A percentile compares a stretch with the other conserved stretches of the same genome.
These are phyloP conservation scores for Citeromyces siamensis DNA, from an alignment of 1,139 yeast genomes.

Conservation along the genomic window DNA sequence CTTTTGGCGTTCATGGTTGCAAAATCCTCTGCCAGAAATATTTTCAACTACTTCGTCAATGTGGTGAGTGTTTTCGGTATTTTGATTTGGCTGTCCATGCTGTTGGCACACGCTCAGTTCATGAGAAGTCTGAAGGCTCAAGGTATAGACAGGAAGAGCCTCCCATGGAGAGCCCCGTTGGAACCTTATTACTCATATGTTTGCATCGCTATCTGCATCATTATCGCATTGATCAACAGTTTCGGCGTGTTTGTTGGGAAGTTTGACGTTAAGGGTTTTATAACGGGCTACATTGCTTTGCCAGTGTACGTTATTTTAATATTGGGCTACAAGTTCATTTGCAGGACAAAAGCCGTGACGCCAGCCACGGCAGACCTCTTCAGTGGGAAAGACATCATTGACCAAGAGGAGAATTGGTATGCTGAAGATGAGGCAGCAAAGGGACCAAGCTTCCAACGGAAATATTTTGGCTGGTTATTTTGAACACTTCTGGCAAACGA, in stretches of 20 bases:
- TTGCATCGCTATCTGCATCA: conserved; percentile 39
- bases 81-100: conserved; percentile 54
- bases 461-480: background rate
- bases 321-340: conserved; percentile 44
- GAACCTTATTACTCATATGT: conserved; percentile 56
- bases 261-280: conserved; percentile 49
- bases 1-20: conserved; percentile 51
- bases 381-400: conserved; percentile 54
- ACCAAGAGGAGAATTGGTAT: conserved; percentile 62
- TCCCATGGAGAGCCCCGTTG: conserved; percentile 52
- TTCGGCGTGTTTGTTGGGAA: conserved; percentile 53
- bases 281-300: conserved; percentile 69
- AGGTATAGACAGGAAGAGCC: conserved; percentile 32
- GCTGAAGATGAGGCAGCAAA: no score
- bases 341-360: conserved; percentile 36
- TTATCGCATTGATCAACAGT: conserved; percentile 56
- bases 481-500: no score
- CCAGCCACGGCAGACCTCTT: conserved; percentile 52
- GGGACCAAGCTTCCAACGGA: no score
- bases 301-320: conserved; percentile 48
- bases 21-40: conserved; percentile 36
- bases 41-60: conserved; percentile 60
- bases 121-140: conserved; percentile 56
- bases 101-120: conserved; percentile 51
- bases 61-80: conserved; percentile 63